Percentiles rank a stretch among this genome's conserved stretches.
Evolutionary conservation across 257 asterid genomes (phyloP).

Genomic region (Schizonepeta tenuifolia): DNA sequence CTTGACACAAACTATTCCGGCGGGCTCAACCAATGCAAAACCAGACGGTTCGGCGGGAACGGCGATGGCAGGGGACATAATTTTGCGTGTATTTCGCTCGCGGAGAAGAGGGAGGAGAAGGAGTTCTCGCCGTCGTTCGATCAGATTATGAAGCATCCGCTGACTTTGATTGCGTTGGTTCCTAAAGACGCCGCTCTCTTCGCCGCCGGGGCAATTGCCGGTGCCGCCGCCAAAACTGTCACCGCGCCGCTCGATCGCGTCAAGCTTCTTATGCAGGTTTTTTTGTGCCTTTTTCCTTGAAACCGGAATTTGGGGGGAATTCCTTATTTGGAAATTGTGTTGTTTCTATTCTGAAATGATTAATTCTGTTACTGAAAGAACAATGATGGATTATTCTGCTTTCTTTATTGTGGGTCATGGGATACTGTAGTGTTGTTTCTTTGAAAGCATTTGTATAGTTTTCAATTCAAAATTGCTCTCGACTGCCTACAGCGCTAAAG

Average conservation of each 20-base stretch:
- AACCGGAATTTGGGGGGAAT: slow-evolving; percentile 11
- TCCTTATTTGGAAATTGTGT: slow-evolving; percentile 8
- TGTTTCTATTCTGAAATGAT: neutral
- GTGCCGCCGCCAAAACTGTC: slow-evolving; percentile 86
- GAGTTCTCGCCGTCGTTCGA: slow-evolving; percentile 59
- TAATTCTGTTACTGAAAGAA: neutral
- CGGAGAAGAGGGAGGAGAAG: slow-evolving; percentile 57
- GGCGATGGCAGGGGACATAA: slow-evolving; percentile 36
- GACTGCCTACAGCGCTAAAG: neutral
- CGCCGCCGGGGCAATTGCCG: slow-evolving; percentile 94
- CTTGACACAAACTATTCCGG: slow-evolving; percentile 39
- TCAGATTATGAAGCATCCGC: slow-evolving; percentile 77
- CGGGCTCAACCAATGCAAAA: slow-evolving; percentile 39
- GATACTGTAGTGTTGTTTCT: slow-evolving; percentile 25
- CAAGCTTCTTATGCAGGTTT: slow-evolving; percentile 95
- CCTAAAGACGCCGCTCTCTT: slow-evolving; percentile 85
- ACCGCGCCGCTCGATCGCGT: slow-evolving; percentile 97
- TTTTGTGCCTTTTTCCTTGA: neutral
- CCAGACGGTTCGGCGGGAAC: slow-evolving; percentile 29
- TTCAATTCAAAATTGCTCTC: neutral
- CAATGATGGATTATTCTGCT: neutral
- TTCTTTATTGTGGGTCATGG: neutral
- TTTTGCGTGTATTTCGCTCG: slow-evolving; percentile 71
- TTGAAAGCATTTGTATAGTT: neutral
- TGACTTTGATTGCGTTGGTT: slow-evolving; percentile 75